These are phyloP conservation scores for Paramecium pentaurelia DNA, from an alignment of 73 alveolate species.

Conservation along the genomic window DNA sequence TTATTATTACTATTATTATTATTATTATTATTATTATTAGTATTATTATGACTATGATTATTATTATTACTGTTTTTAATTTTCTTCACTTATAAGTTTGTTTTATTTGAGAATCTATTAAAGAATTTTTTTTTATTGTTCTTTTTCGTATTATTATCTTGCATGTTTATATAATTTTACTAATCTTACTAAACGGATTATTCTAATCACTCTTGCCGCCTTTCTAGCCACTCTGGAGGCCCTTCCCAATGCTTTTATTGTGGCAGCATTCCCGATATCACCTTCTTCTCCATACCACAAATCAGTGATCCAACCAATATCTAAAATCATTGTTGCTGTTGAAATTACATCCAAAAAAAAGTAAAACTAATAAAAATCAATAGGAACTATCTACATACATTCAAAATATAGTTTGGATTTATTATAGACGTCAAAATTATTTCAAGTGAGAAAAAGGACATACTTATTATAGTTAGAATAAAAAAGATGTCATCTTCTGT, in stretches of 20 bases:
- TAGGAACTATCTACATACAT: neutral
- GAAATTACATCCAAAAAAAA: conserved; percentile 82
- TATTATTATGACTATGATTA: neutral
- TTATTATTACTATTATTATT: neutral
- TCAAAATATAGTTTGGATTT: conserved; percentile 56
- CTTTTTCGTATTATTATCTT: conserved; percentile 14
- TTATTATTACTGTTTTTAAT: neutral
- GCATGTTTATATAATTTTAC: conserved; percentile 70
- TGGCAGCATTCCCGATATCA: conserved; percentile 69
- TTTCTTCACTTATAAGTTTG: neutral
- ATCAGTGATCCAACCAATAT: conserved; percentile 80
- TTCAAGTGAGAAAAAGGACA: conserved; percentile 60
- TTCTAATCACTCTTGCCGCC: conserved; percentile 69
- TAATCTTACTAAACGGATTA: conserved; percentile 66
- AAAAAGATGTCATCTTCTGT: conserved; percentile 55
- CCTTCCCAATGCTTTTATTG: conserved; percentile 74
- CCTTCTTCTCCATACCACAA: conserved; percentile 50
- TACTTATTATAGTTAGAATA: conserved; percentile 26
- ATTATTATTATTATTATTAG: neutral
- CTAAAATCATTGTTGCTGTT: conserved; percentile 73
- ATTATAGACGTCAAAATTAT: conserved; percentile 54
- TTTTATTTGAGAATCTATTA: neutral
- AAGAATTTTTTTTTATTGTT: neutral
- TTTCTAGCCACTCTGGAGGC: conserved; percentile 81
- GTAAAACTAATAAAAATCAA: conserved; percentile 54